A percentile compares a stretch with the other conserved stretches of the same genome.
These are phyloP conservation scores for Blastobotrys aristatus DNA, from an alignment of 1,139 yeast species.

Conservation along the genomic window DNA sequence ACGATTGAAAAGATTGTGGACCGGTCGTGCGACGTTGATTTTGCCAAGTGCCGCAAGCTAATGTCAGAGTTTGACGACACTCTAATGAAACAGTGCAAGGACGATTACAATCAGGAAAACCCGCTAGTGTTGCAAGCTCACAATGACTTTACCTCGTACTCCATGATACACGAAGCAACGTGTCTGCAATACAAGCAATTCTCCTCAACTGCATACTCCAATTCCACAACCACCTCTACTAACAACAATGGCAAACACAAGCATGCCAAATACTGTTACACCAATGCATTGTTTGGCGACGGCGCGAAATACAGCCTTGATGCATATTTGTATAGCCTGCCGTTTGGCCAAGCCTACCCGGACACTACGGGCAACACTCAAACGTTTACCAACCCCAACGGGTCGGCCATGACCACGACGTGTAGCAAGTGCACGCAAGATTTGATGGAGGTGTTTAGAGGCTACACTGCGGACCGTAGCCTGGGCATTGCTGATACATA, in stretches of 20 bases:
- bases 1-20: conserved; percentile 28
- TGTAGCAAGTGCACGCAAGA: conserved; percentile 28
- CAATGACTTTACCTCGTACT: conserved; percentile 28
- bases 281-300: conserved; percentile 28
- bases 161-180: conserved; percentile 28
- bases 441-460: conserved; percentile 27
- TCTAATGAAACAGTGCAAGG: conserved; percentile 16
- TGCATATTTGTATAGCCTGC: conserved; percentile 32
- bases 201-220: conserved; percentile 9
- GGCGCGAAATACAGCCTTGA: conserved; percentile 21
- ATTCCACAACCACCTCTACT: conserved; percentile 7
- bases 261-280: conserved; percentile 27
- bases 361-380: conserved; percentile 7
- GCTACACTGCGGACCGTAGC: conserved; percentile 24
- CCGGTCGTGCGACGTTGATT: conserved; percentile 28
- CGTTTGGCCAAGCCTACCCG: conserved; percentile 30
- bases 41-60: conserved; percentile 21
- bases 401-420: conserved; percentile 18
- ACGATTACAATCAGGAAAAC: conserved; percentile 26
- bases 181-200: conserved; percentile 22
- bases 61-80: conserved; percentile 25
- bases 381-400: neutral
- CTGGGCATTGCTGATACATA: conserved; percentile 29
- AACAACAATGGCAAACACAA: neutral
- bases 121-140: conserved; percentile 33